phyloP scores from a whole-genome alignment of 2,329 filamentous ascomycete species.

The Alternaria atra region DNA sequence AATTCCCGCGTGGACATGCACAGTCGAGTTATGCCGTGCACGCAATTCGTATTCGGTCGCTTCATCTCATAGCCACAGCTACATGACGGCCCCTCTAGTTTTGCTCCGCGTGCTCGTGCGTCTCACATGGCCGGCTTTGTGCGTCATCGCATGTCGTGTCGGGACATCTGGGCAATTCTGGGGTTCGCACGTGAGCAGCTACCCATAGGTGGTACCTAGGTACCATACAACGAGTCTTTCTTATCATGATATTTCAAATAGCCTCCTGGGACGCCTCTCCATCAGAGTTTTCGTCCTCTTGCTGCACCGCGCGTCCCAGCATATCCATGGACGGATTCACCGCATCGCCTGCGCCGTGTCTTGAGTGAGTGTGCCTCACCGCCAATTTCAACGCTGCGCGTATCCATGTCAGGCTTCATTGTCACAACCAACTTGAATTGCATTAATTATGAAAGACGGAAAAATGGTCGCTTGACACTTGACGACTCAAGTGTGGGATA shows the following conservation, averaged over 20 bases:
- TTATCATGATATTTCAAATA: not conserved
- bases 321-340: conserved; percentile 13
- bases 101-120: conserved; percentile 23
- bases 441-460: not conserved
- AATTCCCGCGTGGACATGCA: conserved; percentile 19
- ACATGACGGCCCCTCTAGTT: conserved; percentile 29
- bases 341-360: conserved; percentile 15
- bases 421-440: conserved; percentile 1
- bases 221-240: not conserved
- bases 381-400: conserved; percentile 21
- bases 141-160: conserved; percentile 10
- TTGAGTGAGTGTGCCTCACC: conserved; percentile 24
- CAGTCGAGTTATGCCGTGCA: conserved; percentile 18
- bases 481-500: not conserved
- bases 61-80: conserved; percentile 2
- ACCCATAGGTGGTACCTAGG: not conserved
- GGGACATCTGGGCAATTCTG: not conserved
- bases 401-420: conserved; percentile 3
- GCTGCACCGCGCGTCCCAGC: conserved; percentile 24
- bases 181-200: conserved; percentile 2
- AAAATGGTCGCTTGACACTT: not conserved
- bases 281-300: conserved; percentile 13
- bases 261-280: not conserved
- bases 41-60: conserved; percentile 18
- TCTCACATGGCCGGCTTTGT: conserved; percentile 17